Percentiles rank a stretch among this genome's conserved stretches.
Evolutionary conservation across 202 grass and related monocot species (phyloP).

Genomic region (Miscanthus sacchariflorus): DNA sequence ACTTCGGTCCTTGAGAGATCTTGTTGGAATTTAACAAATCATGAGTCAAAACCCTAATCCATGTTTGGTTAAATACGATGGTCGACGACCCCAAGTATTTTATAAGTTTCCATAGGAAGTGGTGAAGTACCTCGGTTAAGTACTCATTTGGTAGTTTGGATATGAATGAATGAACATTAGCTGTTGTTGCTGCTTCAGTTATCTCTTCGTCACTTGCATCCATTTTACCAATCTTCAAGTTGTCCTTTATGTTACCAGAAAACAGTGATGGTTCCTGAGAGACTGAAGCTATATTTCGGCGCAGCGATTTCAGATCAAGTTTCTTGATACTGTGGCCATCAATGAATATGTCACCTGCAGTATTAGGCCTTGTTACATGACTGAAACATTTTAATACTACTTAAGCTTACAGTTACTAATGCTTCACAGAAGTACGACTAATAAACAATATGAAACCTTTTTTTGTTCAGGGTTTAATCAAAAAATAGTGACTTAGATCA

Average conservation of each 20-base stretch:
- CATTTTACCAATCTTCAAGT: constrained; percentile 67
- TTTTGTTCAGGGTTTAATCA: background rate
- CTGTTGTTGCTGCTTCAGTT: constrained; percentile 53
- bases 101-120: background rate
- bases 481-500: constrained; percentile 13
- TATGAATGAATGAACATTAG: constrained; percentile 69
- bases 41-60: constrained; percentile 1
- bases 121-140: constrained; percentile 56
- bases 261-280: constrained; percentile 73
- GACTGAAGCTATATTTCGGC: constrained; percentile 66
- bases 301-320: constrained; percentile 64
- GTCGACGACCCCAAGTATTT: background rate
- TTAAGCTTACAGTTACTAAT: constrained; percentile 24
- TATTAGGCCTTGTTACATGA: constrained; percentile 33
- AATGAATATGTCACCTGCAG: constrained; percentile 64
- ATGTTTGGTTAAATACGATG: constrained; percentile 6
- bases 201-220: constrained; percentile 61
- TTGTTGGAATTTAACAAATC: constrained; percentile 1
- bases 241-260: constrained; percentile 70
- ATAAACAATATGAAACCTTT: constrained; percentile 3
- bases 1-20: constrained; percentile 22
- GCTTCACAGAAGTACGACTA: constrained; percentile 5
- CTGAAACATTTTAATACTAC: constrained; percentile 18
- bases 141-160: constrained; percentile 61
- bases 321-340: constrained; percentile 65